Base-by-base conservation (phyloP, 257 asterid genomes). In the Penstemon davidsonii region DNA sequence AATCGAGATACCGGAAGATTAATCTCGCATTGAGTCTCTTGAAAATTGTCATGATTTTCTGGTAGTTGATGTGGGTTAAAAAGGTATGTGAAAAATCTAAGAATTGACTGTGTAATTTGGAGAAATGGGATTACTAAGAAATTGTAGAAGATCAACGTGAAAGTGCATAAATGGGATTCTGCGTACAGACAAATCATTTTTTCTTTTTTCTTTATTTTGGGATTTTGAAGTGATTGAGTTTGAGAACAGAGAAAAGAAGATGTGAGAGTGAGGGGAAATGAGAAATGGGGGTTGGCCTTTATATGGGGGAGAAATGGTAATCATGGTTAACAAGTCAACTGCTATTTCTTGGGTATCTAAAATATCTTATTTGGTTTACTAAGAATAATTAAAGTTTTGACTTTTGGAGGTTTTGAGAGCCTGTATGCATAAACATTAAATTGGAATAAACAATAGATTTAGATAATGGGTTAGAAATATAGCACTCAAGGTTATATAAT, bases 31-130 rank as follows among this genome's bases (percentile, higher is more conserved):
- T 46, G 71, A 19, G 15, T n/a, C 19, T 69, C 78, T 8, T n/a
- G 52, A 15, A 8, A 38, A 5, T 0, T 6, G 33, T 25, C 33
- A 36, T 39, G 5, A 45, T 13, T 47, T 5, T 55, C 41, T 4
- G 68, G 73, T 25, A 57, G 80, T 54, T 66, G 66, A 19, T 82
- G 87, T 0, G 87, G 85, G 69, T 80, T 81, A 0, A 75, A 8
- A 5, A 82, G 50, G 47, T 74, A 82, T 33, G 12, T 66, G 62
- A 76, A 52, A 4, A 79, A 13, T 15, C 70, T 69, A 0, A 57
- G 3, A 5, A 57, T 10, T 38, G 55, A 2, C 0, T 66, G 37
- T 7, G 41, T 15, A 12, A 50, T 25, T 25, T 41, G 72, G 67
- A 76, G 60, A 45, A 81, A 37, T 5, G 83, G 83, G 67, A 59